Conservation (phyloP, 1,284 basidiomycete genomes). For the Irpex sp. region DNA sequence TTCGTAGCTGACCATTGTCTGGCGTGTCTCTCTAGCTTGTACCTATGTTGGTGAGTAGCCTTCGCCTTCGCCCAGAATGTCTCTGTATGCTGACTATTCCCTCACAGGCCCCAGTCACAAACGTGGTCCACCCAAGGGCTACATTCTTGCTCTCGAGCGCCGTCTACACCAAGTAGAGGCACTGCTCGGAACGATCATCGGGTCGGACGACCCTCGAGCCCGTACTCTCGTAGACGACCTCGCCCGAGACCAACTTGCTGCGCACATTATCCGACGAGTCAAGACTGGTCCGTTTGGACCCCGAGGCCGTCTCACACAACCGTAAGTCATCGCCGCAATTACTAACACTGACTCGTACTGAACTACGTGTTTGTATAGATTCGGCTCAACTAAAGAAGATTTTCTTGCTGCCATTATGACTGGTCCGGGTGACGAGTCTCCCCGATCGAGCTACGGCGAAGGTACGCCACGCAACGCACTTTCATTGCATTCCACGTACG, state of each 20-base stretch:
- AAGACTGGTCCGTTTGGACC: slow-evolving; percentile 27
- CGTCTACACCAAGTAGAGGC: slow-evolving; percentile 30
- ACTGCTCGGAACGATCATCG: slow-evolving; percentile 27
- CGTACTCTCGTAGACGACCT: slow-evolving; percentile 25
- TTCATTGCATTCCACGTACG: background rate
- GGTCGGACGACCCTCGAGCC: slow-evolving; percentile 26
- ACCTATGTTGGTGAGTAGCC: slow-evolving; percentile 19
- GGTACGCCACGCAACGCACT: background rate
- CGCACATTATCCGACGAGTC: slow-evolving; percentile 27
- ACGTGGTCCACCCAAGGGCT: slow-evolving; percentile 29
- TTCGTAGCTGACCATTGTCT: background rate
- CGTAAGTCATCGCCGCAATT: slow-evolving; percentile 15
- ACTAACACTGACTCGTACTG: background rate
- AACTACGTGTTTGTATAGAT: slow-evolving; percentile 11
- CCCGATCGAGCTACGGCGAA: slow-evolving; percentile 8
- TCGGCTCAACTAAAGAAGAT: slow-evolving; percentile 27
- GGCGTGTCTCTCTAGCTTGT: slow-evolving; percentile 15
- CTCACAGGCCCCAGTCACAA: slow-evolving; percentile 27
- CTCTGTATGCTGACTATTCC: background rate
- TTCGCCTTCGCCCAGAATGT: background rate
- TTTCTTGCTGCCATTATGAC: slow-evolving; percentile 25
- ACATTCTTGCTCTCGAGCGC: slow-evolving; percentile 29
- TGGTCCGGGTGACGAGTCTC: slow-evolving; percentile 18
- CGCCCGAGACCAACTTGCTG: slow-evolving; percentile 25
- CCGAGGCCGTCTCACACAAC: slow-evolving; percentile 21